A percentile compares a stretch with the other conserved stretches of the same genome.
Conservation (phyloP, 148 eudicot genomes). For the Rhododendron williamsianum region DNA sequence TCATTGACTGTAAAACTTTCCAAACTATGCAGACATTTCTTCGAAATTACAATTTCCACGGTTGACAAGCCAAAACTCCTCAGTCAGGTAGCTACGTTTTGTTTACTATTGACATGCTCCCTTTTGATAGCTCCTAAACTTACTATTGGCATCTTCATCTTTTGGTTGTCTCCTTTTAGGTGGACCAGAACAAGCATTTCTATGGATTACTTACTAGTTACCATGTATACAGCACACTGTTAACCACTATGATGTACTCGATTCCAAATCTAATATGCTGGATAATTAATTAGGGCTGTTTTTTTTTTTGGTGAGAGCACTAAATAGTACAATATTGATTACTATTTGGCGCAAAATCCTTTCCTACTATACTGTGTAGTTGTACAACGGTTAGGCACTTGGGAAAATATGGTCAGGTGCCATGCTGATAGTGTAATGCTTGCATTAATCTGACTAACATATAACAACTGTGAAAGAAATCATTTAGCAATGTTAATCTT, state of each 20-base stretch:
- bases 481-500: not conserved
- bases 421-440: not conserved
- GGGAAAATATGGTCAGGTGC: not conserved
- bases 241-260: not conserved
- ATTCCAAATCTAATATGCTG: not conserved
- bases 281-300: not conserved
- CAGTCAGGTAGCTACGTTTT: constrained; percentile 48
- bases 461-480: not conserved
- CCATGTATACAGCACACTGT: not conserved
- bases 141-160: not conserved
- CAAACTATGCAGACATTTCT: constrained; percentile 50
- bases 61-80: constrained; percentile 82
- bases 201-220: not conserved
- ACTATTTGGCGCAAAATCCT: not conserved
- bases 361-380: not conserved
- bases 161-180: not conserved
- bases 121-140: not conserved
- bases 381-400: not conserved
- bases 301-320: not conserved
- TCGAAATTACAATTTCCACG: constrained; percentile 81
- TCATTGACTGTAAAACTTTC: not conserved
- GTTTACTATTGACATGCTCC: not conserved
- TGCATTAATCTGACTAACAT: not conserved
- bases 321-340: not conserved
- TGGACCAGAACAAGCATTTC: not conserved